Evolutionary conservation across 2,329 filamentous ascomycete species (phyloP).

Genomic region (Aureobasidium uvarum): DNA sequence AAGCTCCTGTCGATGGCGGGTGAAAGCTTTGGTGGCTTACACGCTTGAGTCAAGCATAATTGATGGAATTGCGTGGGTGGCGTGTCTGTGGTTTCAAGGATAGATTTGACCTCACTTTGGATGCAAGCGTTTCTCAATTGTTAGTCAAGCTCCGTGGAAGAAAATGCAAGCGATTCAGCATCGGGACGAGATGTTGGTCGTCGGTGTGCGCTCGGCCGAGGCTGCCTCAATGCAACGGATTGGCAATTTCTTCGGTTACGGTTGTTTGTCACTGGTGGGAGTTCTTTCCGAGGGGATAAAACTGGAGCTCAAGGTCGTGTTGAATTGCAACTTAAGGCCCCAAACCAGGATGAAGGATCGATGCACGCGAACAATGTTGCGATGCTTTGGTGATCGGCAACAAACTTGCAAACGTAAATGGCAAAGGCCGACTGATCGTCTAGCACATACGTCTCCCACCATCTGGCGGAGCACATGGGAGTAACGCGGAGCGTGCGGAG

Average conservation of each 20-base stretch:
- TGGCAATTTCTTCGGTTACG: constrained; percentile 23
- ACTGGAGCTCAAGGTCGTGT: constrained; percentile 13
- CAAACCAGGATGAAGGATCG: constrained; percentile 11
- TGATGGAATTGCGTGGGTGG: constrained; percentile 15
- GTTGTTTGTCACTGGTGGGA: constrained; percentile 7
- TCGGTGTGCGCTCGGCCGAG: constrained; percentile 21
- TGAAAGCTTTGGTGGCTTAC: constrained; percentile 21
- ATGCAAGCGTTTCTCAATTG: neutral
- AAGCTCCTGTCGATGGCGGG: constrained; percentile 24
- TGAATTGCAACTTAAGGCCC: constrained; percentile 18
- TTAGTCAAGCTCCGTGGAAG: constrained; percentile 23
- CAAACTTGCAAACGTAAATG: constrained; percentile 3
- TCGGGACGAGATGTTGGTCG: constrained; percentile 13
- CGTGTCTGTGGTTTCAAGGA: constrained; percentile 19
- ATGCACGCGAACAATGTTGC: constrained; percentile 1
- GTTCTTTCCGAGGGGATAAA: constrained; percentile 12
- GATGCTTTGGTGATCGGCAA: constrained; percentile 4
- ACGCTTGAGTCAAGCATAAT: constrained; percentile 20
- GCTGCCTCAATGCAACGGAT: neutral
- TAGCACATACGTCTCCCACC: neutral
- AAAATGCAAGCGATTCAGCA: constrained; percentile 4
- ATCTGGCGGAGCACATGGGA: constrained; percentile 3
- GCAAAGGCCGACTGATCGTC: constrained; percentile 7
- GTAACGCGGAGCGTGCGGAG: neutral
- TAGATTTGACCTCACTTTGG: neutral